A percentile compares a stretch with the other conserved stretches of the same genome.
Evolutionary conservation across 768 basidiomycete species (phyloP).

Genomic region (Cubamyces lactineus): DNA sequence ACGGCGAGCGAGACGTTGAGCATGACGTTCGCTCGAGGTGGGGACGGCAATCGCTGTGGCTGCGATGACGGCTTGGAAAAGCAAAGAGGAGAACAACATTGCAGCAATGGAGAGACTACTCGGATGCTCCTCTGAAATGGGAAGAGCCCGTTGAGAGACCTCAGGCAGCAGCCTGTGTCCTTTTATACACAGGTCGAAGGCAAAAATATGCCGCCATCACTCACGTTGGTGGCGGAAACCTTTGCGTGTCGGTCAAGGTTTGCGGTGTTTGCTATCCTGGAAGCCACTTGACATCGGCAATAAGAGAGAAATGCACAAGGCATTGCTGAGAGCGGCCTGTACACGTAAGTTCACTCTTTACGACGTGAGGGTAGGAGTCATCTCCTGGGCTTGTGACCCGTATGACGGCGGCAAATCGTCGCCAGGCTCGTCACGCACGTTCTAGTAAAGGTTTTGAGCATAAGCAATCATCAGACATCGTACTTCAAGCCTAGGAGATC

Average conservation of each 20-base stretch:
- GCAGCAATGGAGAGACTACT: constrained; percentile 9
- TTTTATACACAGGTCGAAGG: background rate
- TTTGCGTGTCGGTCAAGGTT: background rate
- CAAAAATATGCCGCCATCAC: constrained; percentile 1
- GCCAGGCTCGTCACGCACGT: too few relatives aligned
- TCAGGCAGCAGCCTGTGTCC: background rate
- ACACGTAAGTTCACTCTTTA: too few relatives aligned
- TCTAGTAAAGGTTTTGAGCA: too few relatives aligned
- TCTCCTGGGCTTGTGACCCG: too few relatives aligned
- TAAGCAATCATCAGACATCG: too few relatives aligned
- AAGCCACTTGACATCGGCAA: too few relatives aligned
- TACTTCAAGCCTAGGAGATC: too few relatives aligned
- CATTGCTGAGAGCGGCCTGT: too few relatives aligned
- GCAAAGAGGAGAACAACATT: constrained; percentile 28
- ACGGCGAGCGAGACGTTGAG: constrained; percentile 29
- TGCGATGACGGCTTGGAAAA: constrained; percentile 29
- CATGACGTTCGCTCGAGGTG: constrained; percentile 24
- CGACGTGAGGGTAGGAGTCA: too few relatives aligned
- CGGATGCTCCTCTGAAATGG: constrained; percentile 14
- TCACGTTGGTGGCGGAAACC: background rate
- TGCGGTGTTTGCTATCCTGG: background rate
- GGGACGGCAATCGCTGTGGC: constrained; percentile 30
- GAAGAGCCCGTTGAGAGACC: constrained; percentile 1
- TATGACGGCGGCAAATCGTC: too few relatives aligned
- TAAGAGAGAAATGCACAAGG: too few relatives aligned